phyloP scores from a whole-genome alignment of 352 stramenopile genomes.

The Phytophthora tentaculata region DNA sequence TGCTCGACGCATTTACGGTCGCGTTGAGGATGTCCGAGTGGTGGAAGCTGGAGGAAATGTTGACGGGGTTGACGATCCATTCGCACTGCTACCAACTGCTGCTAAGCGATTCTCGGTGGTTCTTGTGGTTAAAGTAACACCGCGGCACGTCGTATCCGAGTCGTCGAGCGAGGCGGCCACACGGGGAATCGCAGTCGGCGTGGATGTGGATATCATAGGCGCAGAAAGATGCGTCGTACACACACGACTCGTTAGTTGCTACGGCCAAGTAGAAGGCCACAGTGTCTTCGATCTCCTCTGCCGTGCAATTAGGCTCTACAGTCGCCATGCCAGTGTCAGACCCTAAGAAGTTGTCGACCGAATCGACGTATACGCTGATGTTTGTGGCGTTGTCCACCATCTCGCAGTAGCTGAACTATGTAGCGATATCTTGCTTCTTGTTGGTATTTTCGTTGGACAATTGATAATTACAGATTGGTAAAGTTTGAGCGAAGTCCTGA shows the following conservation, averaged over 20 bases:
- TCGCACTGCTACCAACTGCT: conserved; percentile 15
- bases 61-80: conserved; percentile 19
- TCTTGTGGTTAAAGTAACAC: conserved; percentile 20
- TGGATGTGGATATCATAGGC: conserved; percentile 20
- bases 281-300: conserved; percentile 13
- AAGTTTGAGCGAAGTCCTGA: conserved; percentile 18
- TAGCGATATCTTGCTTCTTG: conserved; percentile 36
- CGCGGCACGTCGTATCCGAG: conserved; percentile 7
- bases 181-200: conserved; percentile 8
- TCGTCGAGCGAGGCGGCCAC: conserved; percentile 10
- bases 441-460: conserved; percentile 30
- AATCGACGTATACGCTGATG: conserved; percentile 23
- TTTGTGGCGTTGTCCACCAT: conserved; percentile 13
- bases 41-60: conserved; percentile 24
- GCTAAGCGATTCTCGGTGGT: conserved; percentile 1
- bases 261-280: conserved; percentile 21
- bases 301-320: conserved; percentile 21
- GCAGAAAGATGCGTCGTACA: conserved; percentile 19
- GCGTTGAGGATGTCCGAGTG: conserved; percentile 13
- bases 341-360: conserved; percentile 9
- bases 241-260: conserved; percentile 16
- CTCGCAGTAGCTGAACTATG: conserved; percentile 22
- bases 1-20: conserved; percentile 2
- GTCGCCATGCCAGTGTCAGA: conserved; percentile 1
- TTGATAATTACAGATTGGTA: conserved; percentile 41